Evolutionary conservation across 2,329 filamentous ascomycete species (phyloP).

Genomic region (Cercospora sojina): DNA sequence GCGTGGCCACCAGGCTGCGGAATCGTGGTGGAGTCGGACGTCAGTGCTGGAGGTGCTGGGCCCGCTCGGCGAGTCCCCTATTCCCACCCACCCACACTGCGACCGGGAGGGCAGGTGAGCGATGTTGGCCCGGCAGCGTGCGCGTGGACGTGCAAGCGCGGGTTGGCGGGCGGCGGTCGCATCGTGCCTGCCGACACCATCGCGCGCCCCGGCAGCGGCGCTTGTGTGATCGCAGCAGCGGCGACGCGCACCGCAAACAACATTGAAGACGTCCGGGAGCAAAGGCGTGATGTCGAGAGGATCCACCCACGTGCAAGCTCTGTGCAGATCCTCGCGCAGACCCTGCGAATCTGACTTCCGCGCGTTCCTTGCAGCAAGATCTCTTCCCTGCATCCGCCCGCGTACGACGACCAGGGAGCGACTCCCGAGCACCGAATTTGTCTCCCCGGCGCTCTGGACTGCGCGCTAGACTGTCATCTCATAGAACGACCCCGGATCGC

Average conservation of each 20-base stretch:
- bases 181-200: background rate
- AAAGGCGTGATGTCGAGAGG: background rate
- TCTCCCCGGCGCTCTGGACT: background rate
- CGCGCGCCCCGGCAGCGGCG: background rate
- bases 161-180: background rate
- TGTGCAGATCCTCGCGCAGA: background rate
- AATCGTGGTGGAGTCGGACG: background rate
- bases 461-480: background rate
- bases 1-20: background rate
- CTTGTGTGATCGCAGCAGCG: conserved; percentile 1
- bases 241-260: background rate
- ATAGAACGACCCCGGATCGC: background rate
- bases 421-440: background rate
- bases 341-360: background rate
- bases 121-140: background rate
- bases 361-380: conserved; percentile 5
- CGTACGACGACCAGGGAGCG: background rate
- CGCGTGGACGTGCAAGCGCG: background rate
- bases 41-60: background rate
- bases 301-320: conserved; percentile 6
- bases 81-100: background rate
- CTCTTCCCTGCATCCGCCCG: conserved; percentile 1
- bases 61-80: background rate
- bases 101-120: background rate
- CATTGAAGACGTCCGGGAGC: background rate